These are phyloP conservation scores for Pseudogymnoascus sp. DNA, from an alignment of 2,329 filamentous ascomycete species.

Conservation along the genomic window DNA sequence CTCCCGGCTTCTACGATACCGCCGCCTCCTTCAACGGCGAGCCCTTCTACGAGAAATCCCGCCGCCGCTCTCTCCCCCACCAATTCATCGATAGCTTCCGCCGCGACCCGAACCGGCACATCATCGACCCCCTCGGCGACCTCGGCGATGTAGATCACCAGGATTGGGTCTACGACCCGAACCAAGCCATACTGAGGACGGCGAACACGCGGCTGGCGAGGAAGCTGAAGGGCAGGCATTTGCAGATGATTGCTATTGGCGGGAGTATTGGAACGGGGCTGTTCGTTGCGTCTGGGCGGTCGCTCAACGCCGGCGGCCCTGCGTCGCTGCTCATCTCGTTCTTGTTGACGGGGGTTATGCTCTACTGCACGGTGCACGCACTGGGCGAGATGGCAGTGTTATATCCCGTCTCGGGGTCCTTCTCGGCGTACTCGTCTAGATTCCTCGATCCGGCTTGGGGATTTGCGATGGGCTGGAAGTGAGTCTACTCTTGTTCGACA, in stretches of 20 bases:
- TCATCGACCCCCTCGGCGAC: conserved; percentile 43
- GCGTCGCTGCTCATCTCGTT: conserved; percentile 75
- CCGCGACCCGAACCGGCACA: conserved; percentile 19
- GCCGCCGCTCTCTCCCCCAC: not conserved
- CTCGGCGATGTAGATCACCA: conserved; percentile 33
- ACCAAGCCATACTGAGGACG: conserved; percentile 53
- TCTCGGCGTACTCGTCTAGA: conserved; percentile 83
- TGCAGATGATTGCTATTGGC: conserved; percentile 44
- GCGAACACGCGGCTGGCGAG: conserved; percentile 68
- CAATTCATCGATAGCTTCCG: conserved; percentile 21
- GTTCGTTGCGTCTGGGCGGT: conserved; percentile 74
- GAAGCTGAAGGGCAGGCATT: conserved; percentile 72
- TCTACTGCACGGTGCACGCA: conserved; percentile 87
- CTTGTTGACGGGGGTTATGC: conserved; percentile 70
- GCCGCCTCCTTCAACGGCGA: not conserved
- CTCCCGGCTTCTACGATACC: not conserved
- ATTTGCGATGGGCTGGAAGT: conserved; percentile 94
- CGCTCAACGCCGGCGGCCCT: conserved; percentile 66
- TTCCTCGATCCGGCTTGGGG: conserved; percentile 93
- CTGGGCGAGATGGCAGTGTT: conserved; percentile 85
- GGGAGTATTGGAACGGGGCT: conserved; percentile 81
- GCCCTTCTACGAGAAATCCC: not conserved
- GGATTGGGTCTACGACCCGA: conserved; percentile 49
- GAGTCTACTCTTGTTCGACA: conserved; percentile 29
- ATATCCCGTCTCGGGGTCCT: conserved; percentile 86